Conservation (phyloP, 148 eudicot species). For the Rhododendron ovatum region DNA sequence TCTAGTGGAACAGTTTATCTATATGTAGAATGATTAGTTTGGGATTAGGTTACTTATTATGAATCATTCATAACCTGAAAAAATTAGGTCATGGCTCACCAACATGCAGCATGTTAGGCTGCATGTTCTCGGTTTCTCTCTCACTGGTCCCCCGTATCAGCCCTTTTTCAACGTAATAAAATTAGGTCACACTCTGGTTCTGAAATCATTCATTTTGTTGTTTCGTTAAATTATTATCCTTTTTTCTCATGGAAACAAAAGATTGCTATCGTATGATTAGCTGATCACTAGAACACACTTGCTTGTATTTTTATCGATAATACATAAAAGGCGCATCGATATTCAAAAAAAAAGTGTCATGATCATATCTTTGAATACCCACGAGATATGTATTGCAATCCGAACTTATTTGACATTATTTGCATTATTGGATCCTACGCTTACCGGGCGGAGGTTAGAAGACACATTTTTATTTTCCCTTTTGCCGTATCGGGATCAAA, state of each 20-base stretch:
- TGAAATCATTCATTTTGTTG: background rate
- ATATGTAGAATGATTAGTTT: background rate
- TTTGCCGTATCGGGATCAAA: background rate
- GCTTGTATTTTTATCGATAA: background rate
- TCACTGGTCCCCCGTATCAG: background rate
- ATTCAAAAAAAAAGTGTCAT: too few relatives aligned
- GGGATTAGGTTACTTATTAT: too few relatives aligned
- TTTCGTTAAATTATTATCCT: too few relatives aligned
- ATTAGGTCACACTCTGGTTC: background rate
- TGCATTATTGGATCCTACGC: too few relatives aligned
- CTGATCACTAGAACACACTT: background rate
- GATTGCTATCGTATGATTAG: background rate
- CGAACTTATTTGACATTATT: background rate
- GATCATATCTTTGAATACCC: background rate
- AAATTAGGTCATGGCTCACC: slow-evolving; percentile 4
- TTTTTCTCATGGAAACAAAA: background rate
- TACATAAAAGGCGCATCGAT: too few relatives aligned
- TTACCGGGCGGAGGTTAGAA: too few relatives aligned
- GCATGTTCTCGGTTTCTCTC: background rate
- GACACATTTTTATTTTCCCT: background rate
- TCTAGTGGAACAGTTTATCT: background rate
- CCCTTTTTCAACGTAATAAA: background rate
- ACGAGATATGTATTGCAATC: background rate
- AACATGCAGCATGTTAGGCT: background rate
- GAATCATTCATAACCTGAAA: background rate